These are phyloP conservation scores for Sporobolomyces roseus DNA, from an alignment of 768 basidiomycete species.

Conservation along the genomic window DNA sequence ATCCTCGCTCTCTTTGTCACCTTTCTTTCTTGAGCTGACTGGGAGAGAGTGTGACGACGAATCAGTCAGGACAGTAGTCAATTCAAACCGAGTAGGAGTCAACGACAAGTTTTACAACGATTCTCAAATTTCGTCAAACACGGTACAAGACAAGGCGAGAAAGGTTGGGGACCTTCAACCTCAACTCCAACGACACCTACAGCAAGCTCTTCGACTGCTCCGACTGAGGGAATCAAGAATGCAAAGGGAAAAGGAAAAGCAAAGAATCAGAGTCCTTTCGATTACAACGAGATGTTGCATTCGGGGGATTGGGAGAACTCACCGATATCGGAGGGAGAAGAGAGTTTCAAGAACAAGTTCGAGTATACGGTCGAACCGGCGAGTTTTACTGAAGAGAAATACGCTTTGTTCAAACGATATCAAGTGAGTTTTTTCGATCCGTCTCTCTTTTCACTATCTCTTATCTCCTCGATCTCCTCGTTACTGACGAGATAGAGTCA, in stretches of 20 bases:
- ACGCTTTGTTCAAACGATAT: constrained; percentile 68
- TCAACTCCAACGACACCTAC: not conserved
- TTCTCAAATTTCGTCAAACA: constrained; percentile 68
- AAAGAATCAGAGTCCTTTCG: not conserved
- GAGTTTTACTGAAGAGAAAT: constrained; percentile 76
- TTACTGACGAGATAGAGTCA: too few relatives aligned
- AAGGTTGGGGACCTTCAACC: constrained; percentile 35
- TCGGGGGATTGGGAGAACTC: constrained; percentile 42
- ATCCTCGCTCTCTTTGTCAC: not conserved
- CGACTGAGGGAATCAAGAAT: too few relatives aligned
- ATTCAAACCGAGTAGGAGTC: constrained; percentile 69
- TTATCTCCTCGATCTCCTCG: too few relatives aligned
- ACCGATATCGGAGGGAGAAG: constrained; percentile 25
- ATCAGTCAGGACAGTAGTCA: constrained; percentile 62
- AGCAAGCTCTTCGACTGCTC: too few relatives aligned
- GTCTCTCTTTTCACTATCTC: not conserved
- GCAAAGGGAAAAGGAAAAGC: too few relatives aligned
- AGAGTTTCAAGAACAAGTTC: constrained; percentile 36
- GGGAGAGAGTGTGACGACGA: too few relatives aligned
- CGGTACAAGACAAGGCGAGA: constrained; percentile 47
- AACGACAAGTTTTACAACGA: constrained; percentile 71
- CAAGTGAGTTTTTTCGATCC: constrained; percentile 47
- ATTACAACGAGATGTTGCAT: not conserved
- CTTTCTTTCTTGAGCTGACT: not conserved
- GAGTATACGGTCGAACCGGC: constrained; percentile 61